A percentile compares a stretch with the other conserved stretches of the same genome.
Conservation (phyloP, 164 flowering plant species). For the Warburgia ugandensis region DNA sequence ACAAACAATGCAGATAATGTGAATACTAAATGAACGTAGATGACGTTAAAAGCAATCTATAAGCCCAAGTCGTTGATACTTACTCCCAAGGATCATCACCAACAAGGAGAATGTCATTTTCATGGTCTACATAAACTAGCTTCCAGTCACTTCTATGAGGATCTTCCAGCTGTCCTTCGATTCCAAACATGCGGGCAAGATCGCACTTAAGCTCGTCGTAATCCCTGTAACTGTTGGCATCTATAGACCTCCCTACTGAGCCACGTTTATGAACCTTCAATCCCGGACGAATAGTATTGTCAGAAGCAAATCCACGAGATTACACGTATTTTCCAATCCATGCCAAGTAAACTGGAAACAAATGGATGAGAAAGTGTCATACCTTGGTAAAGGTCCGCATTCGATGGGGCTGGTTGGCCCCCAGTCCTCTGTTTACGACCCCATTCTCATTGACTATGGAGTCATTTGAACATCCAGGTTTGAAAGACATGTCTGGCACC, state of each 20-base stretch:
- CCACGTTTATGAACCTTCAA: conserved; percentile 92
- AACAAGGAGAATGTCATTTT: conserved; percentile 81
- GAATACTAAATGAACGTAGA: neutral
- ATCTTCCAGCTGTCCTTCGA: conserved; percentile 92
- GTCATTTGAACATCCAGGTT: conserved; percentile 66
- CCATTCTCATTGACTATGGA: conserved; percentile 54
- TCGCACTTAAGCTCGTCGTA: conserved; percentile 83
- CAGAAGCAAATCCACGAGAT: too few species aligned
- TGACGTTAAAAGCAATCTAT: neutral
- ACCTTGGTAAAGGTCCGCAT: conserved; percentile 94
- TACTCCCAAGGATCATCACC: conserved; percentile 99
- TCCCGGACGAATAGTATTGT: neutral
- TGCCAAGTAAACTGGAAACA: neutral
- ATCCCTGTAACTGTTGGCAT: conserved; percentile 69
- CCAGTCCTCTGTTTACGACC: conserved; percentile 44
- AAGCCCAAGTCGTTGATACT: conserved; percentile 22
- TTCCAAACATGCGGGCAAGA: conserved; percentile 86
- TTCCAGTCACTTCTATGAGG: conserved; percentile 81
- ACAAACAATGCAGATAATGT: neutral
- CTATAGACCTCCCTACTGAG: conserved; percentile 88
- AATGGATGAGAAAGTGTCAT: conserved; percentile 6
- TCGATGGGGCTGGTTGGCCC: conserved; percentile 67
- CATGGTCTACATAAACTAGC: conserved; percentile 84
- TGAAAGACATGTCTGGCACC: conserved; percentile 67
- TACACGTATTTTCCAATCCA: too few species aligned